These are phyloP conservation scores for Ephemerocybe angulata DNA, from an alignment of 768 basidiomycete genomes.

Conservation along the genomic window DNA sequence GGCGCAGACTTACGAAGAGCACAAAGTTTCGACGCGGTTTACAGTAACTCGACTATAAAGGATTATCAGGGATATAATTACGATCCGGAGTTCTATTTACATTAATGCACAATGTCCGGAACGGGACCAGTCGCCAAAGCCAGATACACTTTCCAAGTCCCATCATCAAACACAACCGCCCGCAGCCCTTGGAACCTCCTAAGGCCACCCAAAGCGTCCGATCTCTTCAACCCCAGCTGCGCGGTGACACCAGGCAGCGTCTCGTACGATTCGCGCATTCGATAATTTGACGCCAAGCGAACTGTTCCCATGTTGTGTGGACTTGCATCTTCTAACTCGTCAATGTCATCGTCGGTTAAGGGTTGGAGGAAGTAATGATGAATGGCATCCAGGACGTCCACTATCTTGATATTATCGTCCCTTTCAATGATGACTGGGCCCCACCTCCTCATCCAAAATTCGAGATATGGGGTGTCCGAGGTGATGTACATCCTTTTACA, in stretches of 20 bases:
- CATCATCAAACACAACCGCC: conserved; percentile 31
- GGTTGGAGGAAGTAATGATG: conserved; percentile 45
- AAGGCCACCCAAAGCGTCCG: conserved; percentile 47
- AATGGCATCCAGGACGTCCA: conserved; percentile 47
- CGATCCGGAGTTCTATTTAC: not conserved
- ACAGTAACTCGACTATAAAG: not conserved
- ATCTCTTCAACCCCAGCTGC: conserved; percentile 39
- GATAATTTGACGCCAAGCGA: conserved; percentile 17
- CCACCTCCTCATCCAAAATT: conserved; percentile 45
- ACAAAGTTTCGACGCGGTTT: no score
- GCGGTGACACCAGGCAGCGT: conserved; percentile 35
- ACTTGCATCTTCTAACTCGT: conserved; percentile 24
- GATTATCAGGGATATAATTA: not conserved
- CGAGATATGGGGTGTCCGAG: conserved; percentile 35
- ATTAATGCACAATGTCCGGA: conserved; percentile 11
- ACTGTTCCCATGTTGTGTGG: conserved; percentile 22
- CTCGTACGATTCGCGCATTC: conserved; percentile 37
- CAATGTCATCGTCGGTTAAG: conserved; percentile 33
- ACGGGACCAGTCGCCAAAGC: conserved; percentile 38
- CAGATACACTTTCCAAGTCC: conserved; percentile 45
- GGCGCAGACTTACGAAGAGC: no score
- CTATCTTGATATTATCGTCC: conserved; percentile 31
- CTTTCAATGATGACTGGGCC: conserved; percentile 45
- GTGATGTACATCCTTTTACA: conserved; percentile 33
- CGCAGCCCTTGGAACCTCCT: conserved; percentile 45